Base-by-base conservation (phyloP, 768 basidiomycete genomes). In the Phylloporus arenicola region DNA sequence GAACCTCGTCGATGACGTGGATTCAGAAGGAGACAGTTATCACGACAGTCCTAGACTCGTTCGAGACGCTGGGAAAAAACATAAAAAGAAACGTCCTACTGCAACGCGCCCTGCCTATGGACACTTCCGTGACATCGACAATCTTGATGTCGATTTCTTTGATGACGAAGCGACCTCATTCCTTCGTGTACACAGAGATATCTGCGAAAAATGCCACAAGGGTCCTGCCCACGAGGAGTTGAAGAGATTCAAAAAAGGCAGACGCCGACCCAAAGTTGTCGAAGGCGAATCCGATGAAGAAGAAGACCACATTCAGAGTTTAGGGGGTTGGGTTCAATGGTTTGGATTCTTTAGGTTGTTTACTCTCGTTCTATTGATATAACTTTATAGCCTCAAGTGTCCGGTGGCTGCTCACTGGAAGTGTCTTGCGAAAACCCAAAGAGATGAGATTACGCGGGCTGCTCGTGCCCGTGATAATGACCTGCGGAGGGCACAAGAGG, bases 271-370 rank as follows among this genome's bases (percentile, higher is more conserved):
- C 54, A 71, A 68, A 52, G 61, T 59, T 19, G 56, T 69, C 7
- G 73, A 75, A n/a, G 75, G 76, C 37, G 84, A 81, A 44, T 48
- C 56, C 3, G 60, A 67, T 10, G 80, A 78, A 17, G 82, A 84
- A 38, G 70, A 75, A 33, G 78, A 80, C 33, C 71, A 68, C 43
- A 68, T 81, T 10, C 68, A 54, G 12, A 62, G 65, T 7, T 68
- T 85, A 41, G 90, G 90, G 12, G 90, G 90, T 24, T 93, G 90
- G 90, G 81, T 92, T 55, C 77, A 81, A 69, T 93, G 90, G 88
- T 88, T 63, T 49, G 77, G 24, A 69, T 39, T 29, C 44, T 31
- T n/a, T n/a, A 33, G 0, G 1, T 1, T 33, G 5, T 38, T 27
- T 39, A 50, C 39, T 41, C 39, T 47, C 38, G 29, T 35, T 16